phyloP scores from a whole-genome alignment of 371 early-diverging fungal genomes.

The Apophysomyces trapeziformis region DNA sequence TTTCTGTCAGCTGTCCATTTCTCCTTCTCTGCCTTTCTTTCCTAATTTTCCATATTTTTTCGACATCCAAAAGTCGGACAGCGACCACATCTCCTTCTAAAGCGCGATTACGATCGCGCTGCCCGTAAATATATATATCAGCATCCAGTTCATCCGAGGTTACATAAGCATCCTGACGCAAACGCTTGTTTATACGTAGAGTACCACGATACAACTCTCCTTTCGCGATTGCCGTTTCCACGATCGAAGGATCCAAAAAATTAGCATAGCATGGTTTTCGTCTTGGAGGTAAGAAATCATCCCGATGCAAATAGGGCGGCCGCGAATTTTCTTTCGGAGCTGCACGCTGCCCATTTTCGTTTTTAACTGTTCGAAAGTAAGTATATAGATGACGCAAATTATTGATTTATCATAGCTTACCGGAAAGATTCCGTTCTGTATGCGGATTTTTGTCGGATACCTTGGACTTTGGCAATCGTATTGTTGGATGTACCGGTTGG shows the following conservation, averaged over 20 bases:
- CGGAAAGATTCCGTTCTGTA: neutral
- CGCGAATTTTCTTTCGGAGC: neutral
- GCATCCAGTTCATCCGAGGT: conserved; percentile 56
- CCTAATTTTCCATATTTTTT: conserved; percentile 51
- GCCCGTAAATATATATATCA: conserved; percentile 76
- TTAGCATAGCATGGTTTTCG: conserved; percentile 21
- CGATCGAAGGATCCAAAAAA: conserved; percentile 27
- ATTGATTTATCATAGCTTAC: neutral
- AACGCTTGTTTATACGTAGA: conserved; percentile 74
- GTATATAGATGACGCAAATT: neutral
- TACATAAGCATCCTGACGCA: conserved; percentile 82
- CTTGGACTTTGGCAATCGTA: no score
- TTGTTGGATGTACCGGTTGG: neutral
- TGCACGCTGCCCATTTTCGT: neutral
- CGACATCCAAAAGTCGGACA: conserved; percentile 65
- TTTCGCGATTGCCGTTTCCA: conserved; percentile 17
- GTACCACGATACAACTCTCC: conserved; percentile 55
- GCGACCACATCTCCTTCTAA: conserved; percentile 83
- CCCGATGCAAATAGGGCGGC: conserved; percentile 33
- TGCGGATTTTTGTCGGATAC: no score
- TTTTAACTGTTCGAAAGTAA: neutral
- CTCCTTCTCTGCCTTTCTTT: conserved; percentile 26
- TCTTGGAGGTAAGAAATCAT: conserved; percentile 23
- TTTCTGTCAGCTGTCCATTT: neutral
- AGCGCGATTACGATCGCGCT: conserved; percentile 75